These are phyloP conservation scores for Botryotinia calthae DNA, from an alignment of 2,329 filamentous ascomycete genomes.

Conservation along the genomic window DNA sequence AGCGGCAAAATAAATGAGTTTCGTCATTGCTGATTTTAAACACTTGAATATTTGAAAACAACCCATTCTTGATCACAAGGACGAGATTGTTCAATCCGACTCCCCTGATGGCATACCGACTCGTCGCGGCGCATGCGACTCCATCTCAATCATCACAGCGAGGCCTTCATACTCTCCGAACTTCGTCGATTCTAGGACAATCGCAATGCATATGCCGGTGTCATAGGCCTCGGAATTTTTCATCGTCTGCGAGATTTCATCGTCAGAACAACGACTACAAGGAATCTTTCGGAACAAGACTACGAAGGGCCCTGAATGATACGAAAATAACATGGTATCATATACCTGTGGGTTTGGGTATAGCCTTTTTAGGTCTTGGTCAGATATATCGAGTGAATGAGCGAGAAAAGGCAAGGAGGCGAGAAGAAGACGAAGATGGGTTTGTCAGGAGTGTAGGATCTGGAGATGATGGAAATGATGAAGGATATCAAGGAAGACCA, in stretches of 20 bases:
- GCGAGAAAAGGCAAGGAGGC: conserved; percentile 45
- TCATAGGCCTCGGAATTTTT: conserved; percentile 32
- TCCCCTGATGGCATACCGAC: conserved; percentile 11
- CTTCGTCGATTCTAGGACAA: conserved; percentile 18
- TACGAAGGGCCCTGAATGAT: conserved; percentile 56
- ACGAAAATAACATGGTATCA: conserved; percentile 71
- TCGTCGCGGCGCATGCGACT: conserved; percentile 1
- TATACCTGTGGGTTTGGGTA: conserved; percentile 66
- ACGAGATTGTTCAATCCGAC: neutral
- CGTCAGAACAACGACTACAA: conserved; percentile 33
- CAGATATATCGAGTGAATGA: conserved; percentile 62
- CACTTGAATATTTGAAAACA: neutral
- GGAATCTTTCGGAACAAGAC: conserved; percentile 41
- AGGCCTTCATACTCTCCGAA: conserved; percentile 3
- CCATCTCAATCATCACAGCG: neutral
- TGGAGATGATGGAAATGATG: conserved; percentile 40
- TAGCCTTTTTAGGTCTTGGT: conserved; percentile 62
- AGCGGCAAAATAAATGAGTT: conserved; percentile 16
- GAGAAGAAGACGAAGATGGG: conserved; percentile 42
- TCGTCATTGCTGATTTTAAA: conserved; percentile 12
- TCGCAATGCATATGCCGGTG: conserved; percentile 27
- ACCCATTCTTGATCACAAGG: conserved; percentile 6
- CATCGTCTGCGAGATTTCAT: conserved; percentile 31
- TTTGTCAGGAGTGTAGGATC: conserved; percentile 29
- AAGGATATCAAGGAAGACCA: conserved; percentile 44